Base-by-base conservation (phyloP, 2,329 filamentous ascomycete genomes). In the Pseudohalonectria lignicola region DNA sequence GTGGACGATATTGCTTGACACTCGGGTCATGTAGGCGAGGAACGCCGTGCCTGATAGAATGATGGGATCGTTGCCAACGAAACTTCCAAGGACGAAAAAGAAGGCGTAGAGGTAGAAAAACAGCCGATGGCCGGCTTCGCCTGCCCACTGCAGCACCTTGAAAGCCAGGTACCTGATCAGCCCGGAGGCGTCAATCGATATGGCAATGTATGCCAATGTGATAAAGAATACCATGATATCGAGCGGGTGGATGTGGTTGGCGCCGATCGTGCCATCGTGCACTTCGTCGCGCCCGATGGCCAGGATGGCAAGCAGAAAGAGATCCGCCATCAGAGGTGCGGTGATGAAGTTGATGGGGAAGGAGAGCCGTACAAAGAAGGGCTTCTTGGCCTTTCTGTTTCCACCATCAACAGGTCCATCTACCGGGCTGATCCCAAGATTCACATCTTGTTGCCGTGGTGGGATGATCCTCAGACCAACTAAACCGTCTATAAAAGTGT, bases 181-280 rank as follows among this genome's bases (percentile, higher is more conserved):
- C 4, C 82, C 82, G 0, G 81, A 85, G 3, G 82, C 80, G 45
- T 86, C 82, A 42, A 86, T 82, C 0, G 80, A 85, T 33, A 86
- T 83, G 34, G 82, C 81, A 42, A 86, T 84, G 48, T 86, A 86
- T 3, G 82, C 81, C 31, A 84, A 54, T 0, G 79, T 82, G 31
- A 86, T 63, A 59, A 86, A 86, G 58, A 86, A 86, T 13, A 67
- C 59, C 77, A 86, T 83, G 43, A 85, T 84, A 43, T 86, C 79
- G 46, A 82, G 68, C 0, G 81, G 81, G 2, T 65, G 64, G 46
- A 86, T 86, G 49, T 76, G 64, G 47, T 82, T 61, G 1, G 76
- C 64, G 1, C 80, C 80, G 7, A 82, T 55, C 0, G 76, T 84
- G 2, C 81, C 82, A 48, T 74, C 80, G n/a, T 71, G 63, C 1